Percentiles rank a stretch among this genome's conserved stretches.
Conservation (phyloP, 768 basidiomycete species). For the Mycena indigotica region DNA sequence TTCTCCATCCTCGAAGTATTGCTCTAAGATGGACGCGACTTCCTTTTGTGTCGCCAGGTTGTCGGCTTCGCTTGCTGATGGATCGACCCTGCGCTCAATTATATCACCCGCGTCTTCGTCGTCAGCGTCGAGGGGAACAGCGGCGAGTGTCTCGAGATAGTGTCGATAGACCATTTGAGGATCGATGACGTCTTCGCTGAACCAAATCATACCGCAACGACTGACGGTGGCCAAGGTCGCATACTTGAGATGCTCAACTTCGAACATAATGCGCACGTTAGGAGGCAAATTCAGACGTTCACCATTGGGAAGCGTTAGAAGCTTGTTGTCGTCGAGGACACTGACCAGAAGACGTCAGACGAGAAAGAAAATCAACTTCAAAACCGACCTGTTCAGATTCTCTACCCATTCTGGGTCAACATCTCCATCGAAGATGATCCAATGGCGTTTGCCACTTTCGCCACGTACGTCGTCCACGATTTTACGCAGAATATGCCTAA, state of each 20-base stretch:
- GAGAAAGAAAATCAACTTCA: constrained; percentile 1
- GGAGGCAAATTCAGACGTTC: constrained; percentile 96
- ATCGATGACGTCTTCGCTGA: constrained; percentile 94
- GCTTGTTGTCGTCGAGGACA: constrained; percentile 98
- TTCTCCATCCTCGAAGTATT: constrained; percentile 81
- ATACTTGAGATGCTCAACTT: constrained; percentile 96
- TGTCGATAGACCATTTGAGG: constrained; percentile 89
- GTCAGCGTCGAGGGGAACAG: constrained; percentile 80
- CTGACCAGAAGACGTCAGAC: constrained; percentile 48
- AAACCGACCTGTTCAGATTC: constrained; percentile 87
- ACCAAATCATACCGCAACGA: constrained; percentile 99
- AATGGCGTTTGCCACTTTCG: constrained; percentile 93
- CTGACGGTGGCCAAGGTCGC: constrained; percentile 98
- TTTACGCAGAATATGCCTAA: constrained; percentile 96
- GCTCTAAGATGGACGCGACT: constrained; percentile 72
- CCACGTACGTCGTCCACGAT: constrained; percentile 99
- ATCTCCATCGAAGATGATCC: constrained; percentile 99
- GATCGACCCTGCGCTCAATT: constrained; percentile 61
- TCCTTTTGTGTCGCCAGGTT: constrained; percentile 77
- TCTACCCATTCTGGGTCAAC: constrained; percentile 99
- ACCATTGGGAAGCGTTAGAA: constrained; percentile 95
- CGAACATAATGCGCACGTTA: constrained; percentile 99
- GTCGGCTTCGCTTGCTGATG: constrained; percentile 49
- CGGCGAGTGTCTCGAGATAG: constrained; percentile 77
- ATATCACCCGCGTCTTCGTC: constrained; percentile 77